Evolutionary conservation across 176 grass and related monocot species (phyloP).

Genomic region (Aegilops umbellulata): DNA sequence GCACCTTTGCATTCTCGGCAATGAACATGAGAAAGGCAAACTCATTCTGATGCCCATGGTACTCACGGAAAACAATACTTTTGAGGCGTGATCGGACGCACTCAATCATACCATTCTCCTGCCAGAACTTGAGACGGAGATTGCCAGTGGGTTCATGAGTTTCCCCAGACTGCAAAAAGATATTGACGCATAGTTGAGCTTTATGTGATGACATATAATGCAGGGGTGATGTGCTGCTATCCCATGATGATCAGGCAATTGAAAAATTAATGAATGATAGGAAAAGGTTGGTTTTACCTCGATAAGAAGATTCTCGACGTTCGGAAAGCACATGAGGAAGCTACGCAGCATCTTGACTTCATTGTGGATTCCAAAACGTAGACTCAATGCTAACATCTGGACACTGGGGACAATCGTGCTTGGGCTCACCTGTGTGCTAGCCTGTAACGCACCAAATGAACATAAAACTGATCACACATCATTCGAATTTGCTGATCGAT

Average conservation of each 20-base stretch:
- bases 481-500: neutral
- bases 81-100: neutral
- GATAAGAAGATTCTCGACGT: constrained; percentile 1
- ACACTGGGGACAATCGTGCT: neutral
- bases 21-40: neutral
- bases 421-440: neutral
- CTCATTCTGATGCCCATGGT: neutral
- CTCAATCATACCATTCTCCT: neutral
- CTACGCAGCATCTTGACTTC: constrained; percentile 15
- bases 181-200: neutral
- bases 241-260: neutral
- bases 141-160: neutral
- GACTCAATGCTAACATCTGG: neutral
- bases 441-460: neutral
- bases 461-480: neutral
- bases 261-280: neutral
- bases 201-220: neutral
- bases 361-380: neutral
- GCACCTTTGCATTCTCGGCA: neutral
- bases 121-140: neutral
- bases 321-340: constrained; percentile 36
- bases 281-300: neutral
- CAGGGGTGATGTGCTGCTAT: neutral
- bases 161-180: neutral
- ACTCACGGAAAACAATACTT: neutral